Evolutionary conservation across 495 filamentous ascomycete genomes (phyloP), one percentile per base, ranked within the genome.

Genomic region (Cenococcum geophilum): DNA sequence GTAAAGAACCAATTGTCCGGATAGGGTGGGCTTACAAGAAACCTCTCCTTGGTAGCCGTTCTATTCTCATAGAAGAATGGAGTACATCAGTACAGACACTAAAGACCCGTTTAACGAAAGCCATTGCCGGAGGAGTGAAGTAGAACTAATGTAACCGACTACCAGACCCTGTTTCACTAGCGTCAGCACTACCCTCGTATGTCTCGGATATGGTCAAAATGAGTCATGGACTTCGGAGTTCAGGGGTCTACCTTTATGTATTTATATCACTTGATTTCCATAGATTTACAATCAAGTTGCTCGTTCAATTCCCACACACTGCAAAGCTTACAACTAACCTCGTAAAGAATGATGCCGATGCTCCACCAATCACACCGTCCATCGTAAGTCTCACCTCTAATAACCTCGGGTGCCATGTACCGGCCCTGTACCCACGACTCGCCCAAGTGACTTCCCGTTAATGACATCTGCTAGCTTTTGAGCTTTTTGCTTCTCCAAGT

Each of bases 351-450:
- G 55, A 96, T 82, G 27, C 89, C 92, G 61, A 96, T 81, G 73
- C 91, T 96, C 92, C 91, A 97, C 89, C 84, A 97, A 75, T 96
- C 92, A 73, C 92, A 96, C 61, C 92, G 77, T 23, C 86, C 92
- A 77, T 97, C 92, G 70, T 97, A 96, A 27, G 79, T 74, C 53
- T 91, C 81, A 20, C 89, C 92, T 60, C 84, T 78, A 59, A 96
- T 85, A 32, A 97, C 88, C 74, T 96, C 92, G 3, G 92, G 92
- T 1, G 92, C 92, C 92, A 96, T 96, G 74, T 96, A 97, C 73
- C 96, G 92, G 70, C 90, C 90, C 95, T 0, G 92, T 97, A 3
- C 92, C 92, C 37, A 97, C 90, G n/a, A 95, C 77, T 51, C 85
- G 82, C 47, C 76, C 80, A 43, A 77, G 73, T 55, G 77, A 77